Conservation (phyloP, 179 eudicot genomes). For the Silene noctiflora region DNA sequence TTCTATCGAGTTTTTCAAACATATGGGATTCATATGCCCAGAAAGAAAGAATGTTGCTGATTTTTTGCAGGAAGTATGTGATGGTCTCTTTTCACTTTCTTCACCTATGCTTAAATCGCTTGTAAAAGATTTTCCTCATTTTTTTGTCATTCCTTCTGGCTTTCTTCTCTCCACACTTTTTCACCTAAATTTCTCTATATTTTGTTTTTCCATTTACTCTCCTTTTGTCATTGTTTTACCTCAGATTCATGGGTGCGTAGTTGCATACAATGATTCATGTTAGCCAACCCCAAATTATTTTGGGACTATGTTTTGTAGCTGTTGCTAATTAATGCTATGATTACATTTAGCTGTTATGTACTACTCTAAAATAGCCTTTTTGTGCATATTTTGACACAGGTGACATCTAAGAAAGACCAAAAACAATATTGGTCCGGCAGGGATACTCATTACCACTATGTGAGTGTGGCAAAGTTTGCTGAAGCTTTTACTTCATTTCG, state of each 20-base stretch:
- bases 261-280: background rate
- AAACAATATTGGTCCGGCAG: slow-evolving; percentile 54
- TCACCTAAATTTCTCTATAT: background rate
- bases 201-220: background rate
- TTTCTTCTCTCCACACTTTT: background rate
- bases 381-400: slow-evolving; percentile 35
- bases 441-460: slow-evolving; percentile 45
- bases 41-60: slow-evolving; percentile 79
- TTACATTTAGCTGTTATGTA: background rate
- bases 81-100: background rate
- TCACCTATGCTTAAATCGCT: background rate
- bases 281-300: background rate
- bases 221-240: background rate
- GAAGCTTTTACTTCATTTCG: slow-evolving; percentile 59
- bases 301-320: background rate
- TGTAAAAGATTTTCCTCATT: background rate
- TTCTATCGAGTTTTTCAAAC: slow-evolving; percentile 57
- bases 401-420: slow-evolving; percentile 68
- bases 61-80: slow-evolving; percentile 71
- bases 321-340: slow-evolving; percentile 21
- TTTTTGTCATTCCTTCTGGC: background rate
- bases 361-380: background rate
- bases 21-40: slow-evolving; percentile 75
- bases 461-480: slow-evolving; percentile 59
- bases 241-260: background rate